phyloP scores from a whole-genome alignment of 2,329 filamentous ascomycete genomes.

The Fusarium continuum region DNA sequence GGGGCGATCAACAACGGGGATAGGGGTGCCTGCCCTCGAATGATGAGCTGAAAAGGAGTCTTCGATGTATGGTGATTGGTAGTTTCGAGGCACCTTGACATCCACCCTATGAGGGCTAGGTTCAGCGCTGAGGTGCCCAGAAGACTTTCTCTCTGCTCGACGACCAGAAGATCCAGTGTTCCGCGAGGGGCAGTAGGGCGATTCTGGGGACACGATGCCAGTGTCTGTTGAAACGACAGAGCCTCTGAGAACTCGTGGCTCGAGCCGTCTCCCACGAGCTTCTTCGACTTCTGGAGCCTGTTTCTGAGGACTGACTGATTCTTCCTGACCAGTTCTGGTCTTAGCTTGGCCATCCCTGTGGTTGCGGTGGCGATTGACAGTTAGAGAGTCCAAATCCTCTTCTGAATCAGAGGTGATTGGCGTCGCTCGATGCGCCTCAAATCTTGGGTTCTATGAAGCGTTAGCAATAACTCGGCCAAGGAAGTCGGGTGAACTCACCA shows the following conservation, averaged over 20 bases:
- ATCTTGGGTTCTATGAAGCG: not conserved
- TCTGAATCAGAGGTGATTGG: not conserved
- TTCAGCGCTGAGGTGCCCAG: constrained; percentile 32
- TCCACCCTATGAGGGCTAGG: not conserved
- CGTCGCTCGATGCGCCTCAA: not conserved
- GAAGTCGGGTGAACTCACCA: constrained; percentile 34
- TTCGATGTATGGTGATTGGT: constrained; percentile 44
- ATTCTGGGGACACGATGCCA: constrained; percentile 9
- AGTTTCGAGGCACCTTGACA: constrained; percentile 11
- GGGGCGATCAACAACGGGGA: not conserved
- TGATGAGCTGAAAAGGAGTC: constrained; percentile 29
- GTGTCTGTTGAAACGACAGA: not conserved
- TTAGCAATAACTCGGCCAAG: constrained; percentile 12
- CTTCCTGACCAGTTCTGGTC: not conserved
- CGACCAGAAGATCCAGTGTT: constrained; percentile 42
- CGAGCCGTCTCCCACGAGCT: constrained; percentile 1
- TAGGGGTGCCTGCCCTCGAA: not conserved
- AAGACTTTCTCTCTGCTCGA: constrained; percentile 41
- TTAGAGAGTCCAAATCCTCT: constrained; percentile 26
- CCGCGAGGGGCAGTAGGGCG: constrained; percentile 34
- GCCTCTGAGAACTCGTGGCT: not conserved
- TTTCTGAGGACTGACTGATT: not conserved
- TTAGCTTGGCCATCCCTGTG: not conserved
- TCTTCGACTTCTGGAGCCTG: not conserved
- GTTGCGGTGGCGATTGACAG: constrained; percentile 8